phyloP scores from a whole-genome alignment of 2,329 filamentous ascomycete genomes.

The Dothiorella sarmentorum region DNA sequence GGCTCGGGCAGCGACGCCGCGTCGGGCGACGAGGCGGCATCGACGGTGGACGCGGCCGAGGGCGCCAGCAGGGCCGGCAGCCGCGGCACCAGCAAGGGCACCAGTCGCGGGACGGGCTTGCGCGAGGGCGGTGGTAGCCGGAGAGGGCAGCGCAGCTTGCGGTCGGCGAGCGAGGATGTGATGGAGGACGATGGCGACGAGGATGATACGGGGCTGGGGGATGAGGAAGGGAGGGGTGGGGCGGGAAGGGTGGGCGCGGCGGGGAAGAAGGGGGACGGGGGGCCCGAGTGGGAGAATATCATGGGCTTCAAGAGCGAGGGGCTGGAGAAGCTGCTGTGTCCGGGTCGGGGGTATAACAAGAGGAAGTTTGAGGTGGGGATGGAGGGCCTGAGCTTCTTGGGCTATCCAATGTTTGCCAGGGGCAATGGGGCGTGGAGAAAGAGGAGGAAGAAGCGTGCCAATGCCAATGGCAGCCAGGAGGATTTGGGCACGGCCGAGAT shows the following conservation, averaged over 20 bases:
- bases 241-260: conserved; percentile 18
- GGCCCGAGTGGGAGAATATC: conserved; percentile 38
- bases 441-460: conserved; percentile 25
- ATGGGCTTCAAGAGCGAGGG: conserved; percentile 40
- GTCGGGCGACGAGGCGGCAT: conserved; percentile 24
- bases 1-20: conserved; percentile 27
- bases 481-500: not conserved
- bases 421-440: conserved; percentile 42
- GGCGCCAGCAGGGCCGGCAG: conserved; percentile 7
- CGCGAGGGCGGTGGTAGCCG: conserved; percentile 29
- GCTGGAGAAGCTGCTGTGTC: conserved; percentile 40
- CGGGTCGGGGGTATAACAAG: conserved; percentile 38
- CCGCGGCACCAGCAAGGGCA: conserved; percentile 28
- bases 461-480: not conserved
- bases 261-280: conserved; percentile 26
- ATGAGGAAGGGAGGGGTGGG: conserved; percentile 14
- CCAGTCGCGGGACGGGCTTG: conserved; percentile 30
- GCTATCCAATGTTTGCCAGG: conserved; percentile 42
- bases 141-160: conserved; percentile 28
- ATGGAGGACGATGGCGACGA: conserved; percentile 36
- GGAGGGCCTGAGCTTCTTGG: conserved; percentile 39
- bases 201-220: conserved; percentile 28
- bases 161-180: conserved; percentile 22
- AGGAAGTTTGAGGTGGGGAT: conserved; percentile 39
- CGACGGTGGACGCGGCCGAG: not conserved